These are phyloP conservation scores for Penicillium sp. DNA, from an alignment of 2,329 filamentous ascomycete genomes.

Conservation along the genomic window DNA sequence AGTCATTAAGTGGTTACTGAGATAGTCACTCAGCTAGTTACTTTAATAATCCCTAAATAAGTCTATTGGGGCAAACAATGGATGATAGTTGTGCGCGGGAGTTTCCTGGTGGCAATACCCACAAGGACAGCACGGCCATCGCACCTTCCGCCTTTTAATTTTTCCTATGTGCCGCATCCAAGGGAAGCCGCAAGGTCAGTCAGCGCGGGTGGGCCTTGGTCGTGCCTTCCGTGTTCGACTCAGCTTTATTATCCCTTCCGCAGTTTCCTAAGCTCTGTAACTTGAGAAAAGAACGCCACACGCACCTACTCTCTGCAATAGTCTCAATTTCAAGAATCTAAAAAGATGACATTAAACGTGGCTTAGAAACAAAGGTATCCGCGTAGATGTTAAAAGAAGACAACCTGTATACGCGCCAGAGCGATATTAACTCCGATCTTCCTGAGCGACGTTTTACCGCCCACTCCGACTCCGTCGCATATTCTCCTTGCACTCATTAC, in stretches of 20 bases:
- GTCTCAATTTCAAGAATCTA: background rate
- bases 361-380: background rate
- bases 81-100: too few species aligned
- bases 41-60: too few species aligned
- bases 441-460: conserved; percentile 23
- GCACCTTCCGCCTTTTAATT: too few species aligned
- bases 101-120: too few species aligned
- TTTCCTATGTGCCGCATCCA: too few species aligned
- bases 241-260: background rate
- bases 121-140: too few species aligned
- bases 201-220: too few species aligned
- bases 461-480: conserved; percentile 59
- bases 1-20: too few species aligned
- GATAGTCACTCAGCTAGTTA: too few species aligned
- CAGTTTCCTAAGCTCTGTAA: background rate
- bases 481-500: conserved; percentile 75
- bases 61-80: too few species aligned
- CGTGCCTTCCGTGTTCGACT: background rate
- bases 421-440: background rate
- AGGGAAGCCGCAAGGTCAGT: too few species aligned
- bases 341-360: background rate
- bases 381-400: background rate
- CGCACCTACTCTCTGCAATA: background rate
- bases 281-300: background rate
- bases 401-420: background rate